These are phyloP conservation scores for Phaseolus coccineus DNA, from an alignment of 331 rosid species.

Conservation along the genomic window DNA sequence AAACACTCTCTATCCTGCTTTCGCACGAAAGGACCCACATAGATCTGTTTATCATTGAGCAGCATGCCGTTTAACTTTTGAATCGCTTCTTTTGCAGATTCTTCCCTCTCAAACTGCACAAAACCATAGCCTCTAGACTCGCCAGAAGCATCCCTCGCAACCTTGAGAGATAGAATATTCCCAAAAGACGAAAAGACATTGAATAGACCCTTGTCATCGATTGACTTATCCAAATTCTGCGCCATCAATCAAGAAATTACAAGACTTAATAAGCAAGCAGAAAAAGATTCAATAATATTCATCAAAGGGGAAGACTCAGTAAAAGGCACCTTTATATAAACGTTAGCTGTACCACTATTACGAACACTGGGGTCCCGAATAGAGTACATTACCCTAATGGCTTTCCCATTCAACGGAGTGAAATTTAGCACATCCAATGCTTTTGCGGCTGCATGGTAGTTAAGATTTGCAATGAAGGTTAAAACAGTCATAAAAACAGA, in stretches of 20 bases:
- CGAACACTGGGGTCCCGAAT: slow-evolving; percentile 76
- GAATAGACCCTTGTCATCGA: slow-evolving; percentile 70
- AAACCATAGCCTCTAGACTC: slow-evolving; percentile 84
- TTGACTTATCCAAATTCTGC: slow-evolving; percentile 70
- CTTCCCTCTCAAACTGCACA: slow-evolving; percentile 80
- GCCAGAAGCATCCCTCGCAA: slow-evolving; percentile 71
- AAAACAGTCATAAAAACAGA: not conserved
- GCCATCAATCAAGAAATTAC: not conserved
- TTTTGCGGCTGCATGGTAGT: slow-evolving; percentile 61
- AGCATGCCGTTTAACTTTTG: slow-evolving; percentile 76
- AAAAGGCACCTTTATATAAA: slow-evolving; percentile 66
- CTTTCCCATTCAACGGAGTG: slow-evolving; percentile 64
- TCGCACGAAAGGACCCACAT: slow-evolving; percentile 72
- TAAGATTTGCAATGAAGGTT: not conserved
- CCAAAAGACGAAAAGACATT: slow-evolving; percentile 77
- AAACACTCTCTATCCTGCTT: slow-evolving; percentile 70
- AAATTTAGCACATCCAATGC: slow-evolving; percentile 74
- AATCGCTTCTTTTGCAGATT: slow-evolving; percentile 70
- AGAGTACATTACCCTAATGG: slow-evolving; percentile 73
- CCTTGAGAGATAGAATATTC: slow-evolving; percentile 75
- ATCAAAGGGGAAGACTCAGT: not conserved
- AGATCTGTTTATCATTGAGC: slow-evolving; percentile 74
- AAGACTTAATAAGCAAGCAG: not conserved
- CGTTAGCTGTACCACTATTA: slow-evolving; percentile 70
- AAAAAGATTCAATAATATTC: not conserved